phyloP scores from a whole-genome alignment of 495 filamentous ascomycete species.

The Neurospora discreta region DNA sequence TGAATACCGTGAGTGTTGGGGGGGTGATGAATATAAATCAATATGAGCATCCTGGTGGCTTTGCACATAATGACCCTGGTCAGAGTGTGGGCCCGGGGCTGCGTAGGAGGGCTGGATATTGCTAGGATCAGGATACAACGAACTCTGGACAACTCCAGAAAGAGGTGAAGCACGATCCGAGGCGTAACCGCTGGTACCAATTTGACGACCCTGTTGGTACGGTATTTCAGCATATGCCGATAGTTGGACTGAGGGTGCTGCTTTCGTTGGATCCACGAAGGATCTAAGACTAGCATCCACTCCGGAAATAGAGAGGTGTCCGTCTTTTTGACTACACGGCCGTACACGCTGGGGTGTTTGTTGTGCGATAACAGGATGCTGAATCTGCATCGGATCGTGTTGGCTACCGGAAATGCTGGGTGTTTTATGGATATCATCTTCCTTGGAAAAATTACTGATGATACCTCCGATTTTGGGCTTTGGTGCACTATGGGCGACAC shows the following conservation, averaged over 20 bases:
- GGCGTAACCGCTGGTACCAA: neutral
- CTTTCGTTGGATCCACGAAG: neutral
- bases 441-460: neutral
- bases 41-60: neutral
- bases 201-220: neutral
- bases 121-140: neutral
- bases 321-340: neutral
- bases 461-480: neutral
- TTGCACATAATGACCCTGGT: neutral
- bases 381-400: neutral
- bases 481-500: neutral
- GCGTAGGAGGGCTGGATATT: neutral
- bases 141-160: neutral
- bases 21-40: neutral
- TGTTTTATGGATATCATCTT: neutral
- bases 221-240: neutral
- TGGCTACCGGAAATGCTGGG: neutral
- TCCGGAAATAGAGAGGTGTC: neutral
- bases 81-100: neutral
- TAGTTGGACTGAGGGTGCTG: neutral
- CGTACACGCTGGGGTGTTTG: neutral
- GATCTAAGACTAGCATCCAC: neutral
- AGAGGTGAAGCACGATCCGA: neutral
- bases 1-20: neutral
- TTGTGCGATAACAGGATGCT: neutral